Evolutionary conservation across 2,329 filamentous ascomycete genomes (phyloP), one percentile per base, ranked within the genome.

Genomic region (Pseudogymnoascus sp.): DNA sequence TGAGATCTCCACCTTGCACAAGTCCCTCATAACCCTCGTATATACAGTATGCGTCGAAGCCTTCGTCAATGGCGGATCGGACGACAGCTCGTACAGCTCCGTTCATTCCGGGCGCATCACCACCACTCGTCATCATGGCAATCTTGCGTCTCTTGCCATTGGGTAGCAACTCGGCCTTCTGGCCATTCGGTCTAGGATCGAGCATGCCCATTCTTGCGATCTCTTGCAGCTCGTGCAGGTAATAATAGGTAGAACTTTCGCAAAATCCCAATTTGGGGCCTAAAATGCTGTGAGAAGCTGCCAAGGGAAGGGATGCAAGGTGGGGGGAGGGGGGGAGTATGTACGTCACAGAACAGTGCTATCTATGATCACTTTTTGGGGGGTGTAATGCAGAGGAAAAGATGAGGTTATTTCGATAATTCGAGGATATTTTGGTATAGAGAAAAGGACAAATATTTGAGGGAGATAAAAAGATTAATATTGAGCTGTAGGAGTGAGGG

Each of bases 1-100:
- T 97, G 78, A 93, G 85, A 73, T 92, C 83, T 56, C 91, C 92
- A 69, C 93, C 94, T 69, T 89, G 85, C 28, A 99, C 93, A 62
- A 99, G 82, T 44, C 94, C 94, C 73, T 97, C 92, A 78, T 99
- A 99, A 65, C 94, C 94, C 76, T 97, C 94, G 76, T 93, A 94
- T 73, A 94, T 80, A 70, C 87, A 90, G 71, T 84, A 94, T 65
- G 89, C 83, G 70, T 92, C 89, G 73, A 90, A 93, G 66, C 84
- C 87, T 76, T 90, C 84, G 75, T 94, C 86, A 69, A 97, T 91
- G 60, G 92, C 85, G 84, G 92, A 96, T 69, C 94, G 89, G 64
- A 99, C 90, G 28, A 96, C 86, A 23, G 88, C 86, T 68, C 88
- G 79, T 18, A 90, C 87, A 37, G 84, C 86, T 50, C 84, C 86